Conservation (phyloP, 2,329 filamentous ascomycete genomes). For the Fusarium clavum region DNA sequence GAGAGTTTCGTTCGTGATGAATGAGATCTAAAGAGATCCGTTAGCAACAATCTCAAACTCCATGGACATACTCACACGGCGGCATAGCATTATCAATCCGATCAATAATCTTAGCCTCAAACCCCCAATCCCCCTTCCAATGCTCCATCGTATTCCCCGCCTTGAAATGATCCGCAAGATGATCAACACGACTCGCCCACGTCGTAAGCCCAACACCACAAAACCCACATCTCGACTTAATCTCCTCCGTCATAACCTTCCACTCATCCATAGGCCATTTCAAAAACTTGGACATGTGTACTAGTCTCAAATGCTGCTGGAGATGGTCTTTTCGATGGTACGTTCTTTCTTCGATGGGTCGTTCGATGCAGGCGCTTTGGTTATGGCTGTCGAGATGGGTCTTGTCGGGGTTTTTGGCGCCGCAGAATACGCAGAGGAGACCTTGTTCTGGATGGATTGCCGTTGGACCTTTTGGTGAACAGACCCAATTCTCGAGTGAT, state of each 20-base stretch:
- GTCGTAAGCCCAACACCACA: conserved; percentile 53
- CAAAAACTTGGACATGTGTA: conserved; percentile 55
- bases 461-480: conserved; percentile 49
- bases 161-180: conserved; percentile 58
- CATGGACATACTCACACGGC: conserved; percentile 55
- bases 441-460: conserved; percentile 53
- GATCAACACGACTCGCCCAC: conserved; percentile 52
- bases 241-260: conserved; percentile 52
- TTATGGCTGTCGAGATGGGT: conserved; percentile 54
- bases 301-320: conserved; percentile 55
- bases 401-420: conserved; percentile 48
- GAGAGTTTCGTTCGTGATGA: conserved; percentile 35
- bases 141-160: conserved; percentile 55
- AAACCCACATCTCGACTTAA: conserved; percentile 57
- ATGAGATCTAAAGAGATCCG: conserved; percentile 34
- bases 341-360: conserved; percentile 54
- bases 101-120: conserved; percentile 53
- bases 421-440: conserved; percentile 53
- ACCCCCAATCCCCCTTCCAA: conserved; percentile 59
- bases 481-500: conserved; percentile 61
- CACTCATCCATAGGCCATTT: conserved; percentile 49
- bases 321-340: conserved; percentile 59
- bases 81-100: conserved; percentile 58
- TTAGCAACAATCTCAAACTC: no score
- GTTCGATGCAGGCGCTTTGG: conserved; percentile 56